phyloP scores from a whole-genome alignment of 1,139 yeast genomes.

The Nakaseomyces nivariensis region DNA sequence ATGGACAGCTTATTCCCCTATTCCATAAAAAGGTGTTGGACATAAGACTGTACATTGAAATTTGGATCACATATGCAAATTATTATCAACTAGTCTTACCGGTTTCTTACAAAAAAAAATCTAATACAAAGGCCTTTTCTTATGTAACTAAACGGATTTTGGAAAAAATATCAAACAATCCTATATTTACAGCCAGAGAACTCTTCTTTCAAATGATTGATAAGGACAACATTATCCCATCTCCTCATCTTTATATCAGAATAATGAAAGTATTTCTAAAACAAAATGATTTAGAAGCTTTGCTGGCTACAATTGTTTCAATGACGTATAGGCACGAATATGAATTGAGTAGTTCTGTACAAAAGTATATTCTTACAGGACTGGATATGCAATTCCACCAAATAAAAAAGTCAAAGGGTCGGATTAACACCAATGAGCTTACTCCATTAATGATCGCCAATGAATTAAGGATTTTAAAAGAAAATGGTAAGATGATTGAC shows the following conservation, averaged over 20 bases:
- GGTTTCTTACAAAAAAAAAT: neutral
- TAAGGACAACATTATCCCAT: constrained; percentile 19
- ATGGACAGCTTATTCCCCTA: constrained; percentile 3
- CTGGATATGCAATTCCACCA: neutral
- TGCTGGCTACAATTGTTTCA: constrained; percentile 16
- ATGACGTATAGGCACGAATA: constrained; percentile 15
- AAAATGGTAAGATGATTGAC: neutral
- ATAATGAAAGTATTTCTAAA: constrained; percentile 17
- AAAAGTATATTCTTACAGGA: neutral
- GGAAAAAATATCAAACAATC: neutral
- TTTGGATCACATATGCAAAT: constrained; percentile 22
- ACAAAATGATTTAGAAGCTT: constrained; percentile 17
- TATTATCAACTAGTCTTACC: constrained; percentile 12
- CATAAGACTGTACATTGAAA: constrained; percentile 16
- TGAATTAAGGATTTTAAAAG: neutral
- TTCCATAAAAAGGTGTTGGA: constrained; percentile 16
- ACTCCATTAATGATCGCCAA: neutral
- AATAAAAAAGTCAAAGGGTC: neutral
- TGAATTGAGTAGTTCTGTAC: constrained; percentile 3
- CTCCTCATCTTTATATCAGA: constrained; percentile 10
- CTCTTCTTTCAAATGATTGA: constrained; percentile 17
- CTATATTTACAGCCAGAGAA: constrained; percentile 7
- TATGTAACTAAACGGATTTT: neutral
- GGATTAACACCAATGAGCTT: no score
- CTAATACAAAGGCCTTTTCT: neutral